These are phyloP conservation scores for Tylopilus orsonianus DNA, from an alignment of 1,284 basidiomycete genomes.

Conservation along the genomic window DNA sequence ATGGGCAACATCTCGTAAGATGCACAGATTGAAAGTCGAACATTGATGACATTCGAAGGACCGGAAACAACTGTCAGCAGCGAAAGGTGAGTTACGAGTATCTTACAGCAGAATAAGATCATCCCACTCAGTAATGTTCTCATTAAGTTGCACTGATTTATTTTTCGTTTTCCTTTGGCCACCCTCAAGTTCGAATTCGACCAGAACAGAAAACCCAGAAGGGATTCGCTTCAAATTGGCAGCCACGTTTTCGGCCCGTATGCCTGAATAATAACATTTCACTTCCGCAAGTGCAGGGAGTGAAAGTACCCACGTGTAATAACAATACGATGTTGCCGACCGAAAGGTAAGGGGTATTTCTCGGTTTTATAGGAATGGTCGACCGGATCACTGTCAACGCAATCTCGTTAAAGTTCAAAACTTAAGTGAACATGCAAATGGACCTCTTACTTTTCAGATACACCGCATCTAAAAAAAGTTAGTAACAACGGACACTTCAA, in stretches of 20 bases:
- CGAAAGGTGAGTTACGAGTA: not conserved
- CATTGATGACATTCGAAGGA: not conserved
- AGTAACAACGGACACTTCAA: not conserved
- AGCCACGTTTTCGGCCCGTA: conserved; percentile 5
- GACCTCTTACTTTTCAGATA: not conserved
- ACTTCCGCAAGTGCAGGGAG: not conserved
- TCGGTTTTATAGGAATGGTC: not conserved
- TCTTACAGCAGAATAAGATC: conserved; percentile 1
- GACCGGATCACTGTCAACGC: not conserved
- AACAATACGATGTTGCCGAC: not conserved
- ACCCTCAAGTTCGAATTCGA: not conserved
- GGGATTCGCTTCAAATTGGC: conserved; percentile 1
- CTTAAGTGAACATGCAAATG: no score
- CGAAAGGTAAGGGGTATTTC: not conserved
- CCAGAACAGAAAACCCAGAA: not conserved
- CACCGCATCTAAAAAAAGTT: not conserved
- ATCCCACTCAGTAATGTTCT: not conserved
- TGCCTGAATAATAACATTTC: not conserved
- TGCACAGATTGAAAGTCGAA: conserved; percentile 5
- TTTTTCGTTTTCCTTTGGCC: not conserved
- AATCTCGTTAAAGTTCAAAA: not conserved
- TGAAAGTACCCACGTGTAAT: conserved; percentile 1
- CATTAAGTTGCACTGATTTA: not conserved
- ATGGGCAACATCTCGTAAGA: conserved; percentile 7
- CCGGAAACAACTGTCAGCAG: not conserved